Evolutionary conservation across 2,329 filamentous ascomycete genomes (phyloP), one percentile per base, ranked within the genome.

Genomic region (Cladophialophora psammophila): DNA sequence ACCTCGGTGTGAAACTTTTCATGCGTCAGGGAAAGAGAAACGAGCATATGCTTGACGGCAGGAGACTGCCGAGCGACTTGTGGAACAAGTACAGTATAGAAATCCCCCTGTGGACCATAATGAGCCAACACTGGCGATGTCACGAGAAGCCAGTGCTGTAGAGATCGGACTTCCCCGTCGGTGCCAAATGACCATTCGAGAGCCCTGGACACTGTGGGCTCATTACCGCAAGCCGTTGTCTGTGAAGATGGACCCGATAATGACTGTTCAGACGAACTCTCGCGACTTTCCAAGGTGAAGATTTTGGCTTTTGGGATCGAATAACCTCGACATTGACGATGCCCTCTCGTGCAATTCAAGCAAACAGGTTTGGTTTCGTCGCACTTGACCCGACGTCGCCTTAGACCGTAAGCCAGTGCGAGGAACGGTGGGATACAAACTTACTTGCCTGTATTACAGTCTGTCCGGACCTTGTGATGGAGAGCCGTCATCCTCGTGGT

Each of bases 371-470:
- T 77, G 63, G 75, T 73, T 62, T 79, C 75, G 38, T 76, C 77
- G 52, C 77, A 79, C 53, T 79, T 77, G 54, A 81, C 76, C 63
- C 78, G 78, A 63, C 79, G 77, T 53, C 74, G 72, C 45, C 58
- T 52, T 34, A 5, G 15, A 3, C 0, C 6, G 32, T 60, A n/a
- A 60, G 58, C 42, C 10, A 18, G 35, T 36, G 15, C 6, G 3
- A 9, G 13, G 4, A 7, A 36, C 10, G 7, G 8, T 10, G 32
- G 5, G 32, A 60, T 31, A 13, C 58, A 12, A 0, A 59, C 58
- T 60, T 31, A 60, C 36, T 78, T 78, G 66, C 79, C 80, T 70
- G 77, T 78, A 65, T 75, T 75, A 68, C 79, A 81, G 58, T 79
- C 79, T 70, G 72, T 76, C 53, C 78, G 78, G 69, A 68, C 62